phyloP scores from a whole-genome alignment of 768 basidiomycete genomes.

The Xerocomus potaroensis region DNA sequence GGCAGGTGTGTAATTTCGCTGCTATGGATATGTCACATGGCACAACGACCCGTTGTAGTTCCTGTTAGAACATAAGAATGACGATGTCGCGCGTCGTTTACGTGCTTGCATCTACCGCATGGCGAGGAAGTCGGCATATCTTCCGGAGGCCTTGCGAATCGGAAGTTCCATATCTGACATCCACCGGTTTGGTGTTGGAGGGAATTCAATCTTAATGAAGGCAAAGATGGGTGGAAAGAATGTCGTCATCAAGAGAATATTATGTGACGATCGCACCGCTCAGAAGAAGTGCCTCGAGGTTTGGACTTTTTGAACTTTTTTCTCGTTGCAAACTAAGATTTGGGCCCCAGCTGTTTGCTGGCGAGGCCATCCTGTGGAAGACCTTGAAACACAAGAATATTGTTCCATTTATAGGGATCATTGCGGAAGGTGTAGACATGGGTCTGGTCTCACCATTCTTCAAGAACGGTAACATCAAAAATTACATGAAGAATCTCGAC shows the following conservation, averaged over 20 bases:
- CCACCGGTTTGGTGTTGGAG: conserved; percentile 6
- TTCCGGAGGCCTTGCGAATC: conserved; percentile 20
- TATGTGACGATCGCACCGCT: not conserved
- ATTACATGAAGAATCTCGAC: not conserved
- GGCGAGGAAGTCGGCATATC: conserved; percentile 26
- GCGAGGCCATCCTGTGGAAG: conserved; percentile 28
- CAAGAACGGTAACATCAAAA: conserved; percentile 17
- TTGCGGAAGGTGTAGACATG: conserved; percentile 6
- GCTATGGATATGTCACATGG: not conserved
- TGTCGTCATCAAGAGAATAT: conserved; percentile 27
- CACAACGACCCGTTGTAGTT: conserved; percentile 7
- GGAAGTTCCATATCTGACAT: not conserved
- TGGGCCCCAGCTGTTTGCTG: conserved; percentile 15
- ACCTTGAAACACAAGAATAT: conserved; percentile 26
- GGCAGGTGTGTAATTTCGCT: conserved; percentile 12
- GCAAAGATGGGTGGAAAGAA: conserved; percentile 10
- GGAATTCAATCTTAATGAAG: conserved; percentile 18
- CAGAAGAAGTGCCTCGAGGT: conserved; percentile 13
- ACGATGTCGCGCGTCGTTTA: conserved; percentile 7
- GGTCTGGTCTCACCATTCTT: conserved; percentile 25
- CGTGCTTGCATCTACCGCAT: conserved; percentile 24
- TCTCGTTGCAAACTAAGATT: conserved; percentile 2
- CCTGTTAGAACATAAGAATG: conserved; percentile 1
- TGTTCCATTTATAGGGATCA: conserved; percentile 22
- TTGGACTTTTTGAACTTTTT: not conserved